Evolutionary conservation across 352 stramenopile species (phyloP).

Genomic region (Phytophthora macrochlamydospora): DNA sequence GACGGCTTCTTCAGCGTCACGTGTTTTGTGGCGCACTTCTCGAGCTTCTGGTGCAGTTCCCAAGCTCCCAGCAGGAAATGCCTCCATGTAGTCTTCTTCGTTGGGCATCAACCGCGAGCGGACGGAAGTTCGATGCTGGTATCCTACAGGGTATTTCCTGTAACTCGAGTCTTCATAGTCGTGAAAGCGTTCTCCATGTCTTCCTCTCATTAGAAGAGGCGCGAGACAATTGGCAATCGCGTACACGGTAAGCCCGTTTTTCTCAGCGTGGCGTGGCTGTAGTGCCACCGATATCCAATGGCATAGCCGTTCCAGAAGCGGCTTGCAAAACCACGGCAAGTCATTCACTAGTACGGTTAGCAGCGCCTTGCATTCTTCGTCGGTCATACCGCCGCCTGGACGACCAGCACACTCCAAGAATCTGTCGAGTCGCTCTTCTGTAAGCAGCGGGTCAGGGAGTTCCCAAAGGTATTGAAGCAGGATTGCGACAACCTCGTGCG

Average conservation of each 20-base stretch:
- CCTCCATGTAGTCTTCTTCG: conserved; percentile 41
- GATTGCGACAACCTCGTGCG: conserved; percentile 80
- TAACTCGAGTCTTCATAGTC: conserved; percentile 68
- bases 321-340: conserved; percentile 81
- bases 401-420: conserved; percentile 60
- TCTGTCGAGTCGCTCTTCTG: conserved; percentile 70
- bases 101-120: conserved; percentile 60
- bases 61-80: conserved; percentile 40
- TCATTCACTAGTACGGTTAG: conserved; percentile 80
- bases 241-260: conserved; percentile 76
- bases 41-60: conserved; percentile 42
- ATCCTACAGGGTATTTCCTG: conserved; percentile 79
- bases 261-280: conserved; percentile 57
- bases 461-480: conserved; percentile 87
- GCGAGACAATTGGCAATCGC: conserved; percentile 65
- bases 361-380: conserved; percentile 62
- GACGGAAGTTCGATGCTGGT: conserved; percentile 54
- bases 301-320: conserved; percentile 72
- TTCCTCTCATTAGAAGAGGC: conserved; percentile 65
- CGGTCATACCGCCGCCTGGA: conserved; percentile 38
- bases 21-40: conserved; percentile 55
- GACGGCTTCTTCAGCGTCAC: conserved; percentile 72
- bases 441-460: conserved; percentile 77
- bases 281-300: conserved; percentile 69
- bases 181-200: conserved; percentile 59